Percentiles rank a stretch among this genome's conserved stretches.
phyloP scores from a whole-genome alignment of 1,284 basidiomycete genomes.

The Erythrobasidium hasegawianum region DNA sequence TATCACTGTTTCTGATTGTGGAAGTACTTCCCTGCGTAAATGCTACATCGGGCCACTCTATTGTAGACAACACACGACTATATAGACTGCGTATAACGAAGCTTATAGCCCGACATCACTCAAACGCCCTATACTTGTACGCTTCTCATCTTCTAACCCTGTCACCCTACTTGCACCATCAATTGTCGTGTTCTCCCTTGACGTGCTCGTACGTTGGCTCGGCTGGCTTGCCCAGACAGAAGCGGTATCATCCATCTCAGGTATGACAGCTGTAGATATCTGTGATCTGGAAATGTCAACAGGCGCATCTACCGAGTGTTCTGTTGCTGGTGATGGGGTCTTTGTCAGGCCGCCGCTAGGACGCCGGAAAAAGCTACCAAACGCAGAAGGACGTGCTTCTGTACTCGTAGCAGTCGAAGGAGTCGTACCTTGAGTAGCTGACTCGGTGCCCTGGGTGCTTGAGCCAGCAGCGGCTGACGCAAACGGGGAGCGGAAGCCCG shows the following conservation, averaged over 20 bases:
- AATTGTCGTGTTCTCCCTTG: background rate
- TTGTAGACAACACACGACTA: background rate
- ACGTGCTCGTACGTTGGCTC: background rate
- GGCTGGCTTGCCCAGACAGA: conserved; percentile 7
- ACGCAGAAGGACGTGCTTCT: conserved; percentile 3
- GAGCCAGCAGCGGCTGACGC: background rate
- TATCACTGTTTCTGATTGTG: too few species aligned
- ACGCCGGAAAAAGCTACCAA: conserved; percentile 24
- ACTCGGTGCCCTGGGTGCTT: background rate
- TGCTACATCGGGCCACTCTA: too few species aligned
- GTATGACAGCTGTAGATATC: background rate
- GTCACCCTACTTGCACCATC: background rate
- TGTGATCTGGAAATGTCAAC: background rate
- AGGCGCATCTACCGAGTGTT: background rate
- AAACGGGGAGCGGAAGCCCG: conserved; percentile 9
- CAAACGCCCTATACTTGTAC: conserved; percentile 7
- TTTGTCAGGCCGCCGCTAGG: background rate
- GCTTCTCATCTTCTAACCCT: background rate
- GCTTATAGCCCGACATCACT: conserved; percentile 28
- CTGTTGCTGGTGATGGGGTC: background rate
- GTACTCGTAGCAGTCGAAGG: background rate
- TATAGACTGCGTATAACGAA: too few species aligned
- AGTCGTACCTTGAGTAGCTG: too few species aligned
- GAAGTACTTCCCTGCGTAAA: too few species aligned
- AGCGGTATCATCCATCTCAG: conserved; percentile 11